These are phyloP conservation scores for Sarcomyxa edulis DNA, from an alignment of 768 basidiomycete species.

Conservation along the genomic window DNA sequence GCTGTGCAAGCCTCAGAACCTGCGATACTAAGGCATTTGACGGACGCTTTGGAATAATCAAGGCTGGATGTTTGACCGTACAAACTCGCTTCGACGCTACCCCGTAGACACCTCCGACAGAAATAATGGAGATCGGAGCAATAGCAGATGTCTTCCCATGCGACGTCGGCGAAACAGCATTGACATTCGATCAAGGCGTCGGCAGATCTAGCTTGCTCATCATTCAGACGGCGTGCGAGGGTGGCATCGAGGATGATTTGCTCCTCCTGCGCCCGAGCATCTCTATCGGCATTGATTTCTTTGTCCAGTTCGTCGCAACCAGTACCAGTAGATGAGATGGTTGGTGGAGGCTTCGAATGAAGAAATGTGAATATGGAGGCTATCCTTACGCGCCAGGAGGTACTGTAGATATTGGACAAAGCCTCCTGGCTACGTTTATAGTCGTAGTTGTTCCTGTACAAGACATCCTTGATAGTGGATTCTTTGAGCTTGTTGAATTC, in stretches of 20 bases:
- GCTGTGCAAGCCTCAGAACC: background rate
- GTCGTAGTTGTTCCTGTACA: slow-evolving; percentile 3
- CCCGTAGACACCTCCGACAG: background rate
- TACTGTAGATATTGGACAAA: background rate
- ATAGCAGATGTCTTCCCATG: slow-evolving; percentile 3
- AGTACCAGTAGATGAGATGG: background rate
- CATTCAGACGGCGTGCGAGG: slow-evolving; percentile 2
- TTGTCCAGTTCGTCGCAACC: slow-evolving; percentile 2
- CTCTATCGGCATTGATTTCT: background rate
- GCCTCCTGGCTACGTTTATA: slow-evolving; percentile 1
- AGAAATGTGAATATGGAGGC: background rate
- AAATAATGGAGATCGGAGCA: slow-evolving; percentile 3
- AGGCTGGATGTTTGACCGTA: background rate
- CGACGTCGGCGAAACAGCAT: slow-evolving; percentile 4
- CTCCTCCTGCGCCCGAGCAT: background rate
- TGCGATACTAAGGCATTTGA: slow-evolving; percentile 1
- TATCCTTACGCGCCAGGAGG: slow-evolving; percentile 1
- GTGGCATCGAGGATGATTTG: background rate
- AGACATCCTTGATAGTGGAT: background rate
- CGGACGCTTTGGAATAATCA: background rate
- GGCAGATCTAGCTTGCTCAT: background rate
- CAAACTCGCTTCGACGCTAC: slow-evolving; percentile 1
- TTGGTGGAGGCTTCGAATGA: background rate
- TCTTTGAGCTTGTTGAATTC: slow-evolving; percentile 1
- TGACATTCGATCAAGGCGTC: background rate